Evolutionary conservation across 148 eudicot species (phyloP).

Genomic region (Rhododendron simsii): DNA sequence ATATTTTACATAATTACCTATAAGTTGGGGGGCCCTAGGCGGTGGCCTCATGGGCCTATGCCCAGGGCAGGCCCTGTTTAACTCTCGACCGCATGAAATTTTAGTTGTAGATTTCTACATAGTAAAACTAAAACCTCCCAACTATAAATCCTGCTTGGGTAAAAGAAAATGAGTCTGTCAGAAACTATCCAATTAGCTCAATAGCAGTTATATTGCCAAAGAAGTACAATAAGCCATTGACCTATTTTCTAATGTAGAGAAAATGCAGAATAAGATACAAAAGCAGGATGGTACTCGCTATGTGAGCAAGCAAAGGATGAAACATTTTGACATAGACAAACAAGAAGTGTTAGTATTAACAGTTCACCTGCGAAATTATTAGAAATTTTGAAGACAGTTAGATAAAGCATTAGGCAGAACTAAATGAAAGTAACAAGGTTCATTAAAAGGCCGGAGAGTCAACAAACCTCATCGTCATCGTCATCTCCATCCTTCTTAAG

Average conservation of each 20-base stretch:
- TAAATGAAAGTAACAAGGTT: background rate
- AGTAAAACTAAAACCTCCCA: background rate
- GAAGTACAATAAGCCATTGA: background rate
- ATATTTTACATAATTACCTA: too few species aligned
- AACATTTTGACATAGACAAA: background rate
- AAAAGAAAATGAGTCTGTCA: background rate
- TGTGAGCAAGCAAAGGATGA: background rate
- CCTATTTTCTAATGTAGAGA: background rate
- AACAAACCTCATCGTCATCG: slow-evolving; percentile 60
- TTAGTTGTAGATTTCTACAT: background rate
- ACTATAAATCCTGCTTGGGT: background rate
- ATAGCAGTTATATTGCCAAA: background rate
- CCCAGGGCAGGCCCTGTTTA: too few species aligned
- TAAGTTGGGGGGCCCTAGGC: too few species aligned
- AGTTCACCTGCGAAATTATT: background rate
- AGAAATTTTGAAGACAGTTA: background rate
- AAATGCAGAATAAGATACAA: background rate
- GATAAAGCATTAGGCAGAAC: background rate
- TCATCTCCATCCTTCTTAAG: slow-evolving; percentile 77
- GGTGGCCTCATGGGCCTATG: too few species aligned
- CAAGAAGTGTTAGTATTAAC: background rate
- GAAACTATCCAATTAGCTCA: background rate
- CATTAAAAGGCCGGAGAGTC: background rate
- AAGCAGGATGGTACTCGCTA: background rate
- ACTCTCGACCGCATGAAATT: background rate